These are phyloP conservation scores for Polygonum aviculare DNA, from an alignment of 148 eudicot genomes.

Conservation along the genomic window DNA sequence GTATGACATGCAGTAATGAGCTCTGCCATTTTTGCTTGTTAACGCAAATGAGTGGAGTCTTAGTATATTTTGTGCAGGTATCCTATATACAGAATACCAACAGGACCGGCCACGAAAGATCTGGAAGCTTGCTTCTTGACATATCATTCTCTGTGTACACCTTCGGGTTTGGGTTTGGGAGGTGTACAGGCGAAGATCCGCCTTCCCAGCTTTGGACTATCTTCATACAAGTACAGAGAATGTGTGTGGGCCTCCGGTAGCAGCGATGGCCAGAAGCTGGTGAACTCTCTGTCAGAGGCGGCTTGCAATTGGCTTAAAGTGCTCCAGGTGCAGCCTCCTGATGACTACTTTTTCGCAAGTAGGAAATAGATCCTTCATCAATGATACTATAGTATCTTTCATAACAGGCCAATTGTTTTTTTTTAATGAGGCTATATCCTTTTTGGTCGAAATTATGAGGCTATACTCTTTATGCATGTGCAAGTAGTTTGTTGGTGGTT, in stretches of 20 bases:
- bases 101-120: slow-evolving; percentile 44
- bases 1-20: slow-evolving; percentile 51
- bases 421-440: too few relatives aligned
- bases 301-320: slow-evolving; percentile 53
- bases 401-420: too few relatives aligned
- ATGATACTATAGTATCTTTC: too few relatives aligned
- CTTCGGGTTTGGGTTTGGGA: slow-evolving; percentile 3
- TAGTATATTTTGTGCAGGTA: slow-evolving; percentile 39
- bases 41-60: too few relatives aligned
- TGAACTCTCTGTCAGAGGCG: slow-evolving; percentile 47
- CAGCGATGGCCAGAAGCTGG: slow-evolving; percentile 33
- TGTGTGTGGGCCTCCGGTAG: slow-evolving; percentile 59
- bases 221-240: slow-evolving; percentile 68
- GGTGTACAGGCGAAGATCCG: slow-evolving; percentile 34
- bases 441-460: too few relatives aligned
- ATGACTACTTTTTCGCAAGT: slow-evolving; percentile 66
- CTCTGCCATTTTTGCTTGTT: background rate
- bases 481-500: too few relatives aligned
- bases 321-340: slow-evolving; percentile 79
- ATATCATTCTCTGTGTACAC: slow-evolving; percentile 57
- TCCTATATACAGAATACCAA: slow-evolving; percentile 69
- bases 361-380: slow-evolving; percentile 21
- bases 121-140: slow-evolving; percentile 72
- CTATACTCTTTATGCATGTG: too few relatives aligned
- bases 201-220: slow-evolving; percentile 66